phyloP scores from a whole-genome alignment of 257 asterid species.

The Solanum gandarillasii region DNA sequence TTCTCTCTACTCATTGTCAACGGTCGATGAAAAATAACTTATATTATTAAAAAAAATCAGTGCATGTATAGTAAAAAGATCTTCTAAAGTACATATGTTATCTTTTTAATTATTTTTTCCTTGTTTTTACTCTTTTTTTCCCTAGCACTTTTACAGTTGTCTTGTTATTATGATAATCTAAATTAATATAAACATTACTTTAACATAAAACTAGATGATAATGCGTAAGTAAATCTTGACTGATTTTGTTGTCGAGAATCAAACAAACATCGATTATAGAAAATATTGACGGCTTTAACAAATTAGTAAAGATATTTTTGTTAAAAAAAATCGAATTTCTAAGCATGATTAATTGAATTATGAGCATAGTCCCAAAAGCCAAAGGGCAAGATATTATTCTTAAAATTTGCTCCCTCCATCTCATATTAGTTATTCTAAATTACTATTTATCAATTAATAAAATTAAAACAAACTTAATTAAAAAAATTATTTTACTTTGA shows the following conservation, averaged over 20 bases:
- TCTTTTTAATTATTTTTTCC: not conserved
- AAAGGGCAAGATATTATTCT: not conserved
- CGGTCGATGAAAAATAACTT: not conserved
- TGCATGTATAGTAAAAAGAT: not conserved
- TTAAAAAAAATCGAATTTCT: not conserved
- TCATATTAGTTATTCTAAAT: no score
- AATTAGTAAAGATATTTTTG: not conserved
- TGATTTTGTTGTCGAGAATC: constrained; percentile 1
- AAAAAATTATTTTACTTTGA: no score
- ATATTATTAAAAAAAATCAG: not conserved
- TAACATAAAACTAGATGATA: not conserved
- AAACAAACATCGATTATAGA: not conserved
- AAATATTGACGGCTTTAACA: not conserved
- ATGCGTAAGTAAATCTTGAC: not conserved
- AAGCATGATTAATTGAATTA: not conserved
- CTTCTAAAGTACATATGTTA: not conserved
- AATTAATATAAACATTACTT: not conserved
- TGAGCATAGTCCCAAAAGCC: not conserved
- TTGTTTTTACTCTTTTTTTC: no score
- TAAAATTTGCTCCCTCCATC: not conserved
- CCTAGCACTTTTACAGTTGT: not conserved
- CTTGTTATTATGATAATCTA: not conserved
- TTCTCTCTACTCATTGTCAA: not conserved
- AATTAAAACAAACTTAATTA: no score
- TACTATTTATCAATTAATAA: no score